Evolutionary conservation across 192 early-diverging fungal species (phyloP), one percentile per base, ranked within the genome.

Genomic region (Podila epigama): DNA sequence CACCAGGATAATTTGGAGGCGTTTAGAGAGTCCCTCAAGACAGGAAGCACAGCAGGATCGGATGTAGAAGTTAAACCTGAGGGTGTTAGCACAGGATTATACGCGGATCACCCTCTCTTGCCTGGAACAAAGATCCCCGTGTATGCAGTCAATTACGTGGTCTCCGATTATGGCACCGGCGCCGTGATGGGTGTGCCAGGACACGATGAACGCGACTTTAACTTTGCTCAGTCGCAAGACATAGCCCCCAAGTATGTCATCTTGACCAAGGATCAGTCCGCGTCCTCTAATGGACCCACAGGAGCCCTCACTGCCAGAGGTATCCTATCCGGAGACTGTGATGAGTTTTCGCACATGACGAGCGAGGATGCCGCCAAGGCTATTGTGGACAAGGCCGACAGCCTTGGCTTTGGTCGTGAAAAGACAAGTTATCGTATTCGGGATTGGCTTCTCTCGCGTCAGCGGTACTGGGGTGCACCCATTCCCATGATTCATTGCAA

Each of bases 391-490:
- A 83, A 86, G 0, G 90, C 88, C 0, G 35, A 65, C 8, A 69
- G 79, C 3, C 18, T 50, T 2, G 87, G 88, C 0, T 80, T 82
- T 40, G 90, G 89, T 9, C 75, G 81, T 25, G 27, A 70, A 27
- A 81, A 81, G 33, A 80, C 84, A 4, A 85, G 90, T 71, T 98
- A 91, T 72, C 86, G 91, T 2, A 82, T 98, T 41, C 89, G 95
- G 28, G 97, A 99, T 81, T 99, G 97, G 97, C 85, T 98, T 2
- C 70, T 99, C 11, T 99, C 97, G 5, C 87, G 97, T 31, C 96
- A 99, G 79, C 86, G 97, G 28, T 94, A 93, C 63, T 99, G 97
- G 97, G 97, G 97, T 11, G 93, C 96, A 20, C 97, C 97, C 16
- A 95, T 99, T 18, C 97, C 97, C 4, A 90, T 98, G 27, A 87